Evolutionary conservation across 2,329 filamentous ascomycete species (phyloP), one percentile per base, ranked within the genome.

Genomic region (Beauveria sp.): DNA sequence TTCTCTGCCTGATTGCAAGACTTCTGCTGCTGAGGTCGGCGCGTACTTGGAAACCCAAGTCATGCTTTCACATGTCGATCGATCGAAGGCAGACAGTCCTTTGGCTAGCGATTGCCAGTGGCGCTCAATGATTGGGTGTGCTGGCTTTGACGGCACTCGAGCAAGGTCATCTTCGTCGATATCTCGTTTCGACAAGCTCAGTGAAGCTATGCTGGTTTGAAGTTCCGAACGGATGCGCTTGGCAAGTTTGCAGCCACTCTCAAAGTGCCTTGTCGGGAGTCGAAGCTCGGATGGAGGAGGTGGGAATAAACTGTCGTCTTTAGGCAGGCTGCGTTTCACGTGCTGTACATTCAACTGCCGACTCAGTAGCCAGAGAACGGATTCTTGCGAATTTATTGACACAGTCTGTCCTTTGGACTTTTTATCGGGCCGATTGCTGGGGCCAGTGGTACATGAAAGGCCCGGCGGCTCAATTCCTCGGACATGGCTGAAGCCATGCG

Each of bases 1-100:
- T 71, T 97, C 91, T 50, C 78, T 82, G 2, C 89, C 88, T 18
- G 78, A 72, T 68, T 97, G 93, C 12, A 99, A 78, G 1, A 98
- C 86, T 62, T 93, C 86, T 4, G 78, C 77, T 2, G 91, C 86
- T 42, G 75, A 78, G 28, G 73, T 75, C 0, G 95, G 95, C 0
- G 89, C 85, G 74, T 98, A 96, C 69, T 98, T 97, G 46, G 93
- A 87, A 2, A 80, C 73, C 95, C 95, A 99, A 9, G 85, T 75
- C 30, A 81, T 75, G 2, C 78, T 79, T 69, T 98, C 93, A 67
- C 89, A 96, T 55, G 81, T 82, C 9, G 87, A 89, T 64, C 77
- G 82, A 71, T 99, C 95, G 68, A 93, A 97, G 0, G 93, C 86
- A 5, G 90, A 93, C 14, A 93, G 78, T 0, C 79, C 79, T 1